These are phyloP conservation scores for Trypanosoma rangeli DNA, from an alignment of 208 protist genomes.

Conservation along the genomic window DNA sequence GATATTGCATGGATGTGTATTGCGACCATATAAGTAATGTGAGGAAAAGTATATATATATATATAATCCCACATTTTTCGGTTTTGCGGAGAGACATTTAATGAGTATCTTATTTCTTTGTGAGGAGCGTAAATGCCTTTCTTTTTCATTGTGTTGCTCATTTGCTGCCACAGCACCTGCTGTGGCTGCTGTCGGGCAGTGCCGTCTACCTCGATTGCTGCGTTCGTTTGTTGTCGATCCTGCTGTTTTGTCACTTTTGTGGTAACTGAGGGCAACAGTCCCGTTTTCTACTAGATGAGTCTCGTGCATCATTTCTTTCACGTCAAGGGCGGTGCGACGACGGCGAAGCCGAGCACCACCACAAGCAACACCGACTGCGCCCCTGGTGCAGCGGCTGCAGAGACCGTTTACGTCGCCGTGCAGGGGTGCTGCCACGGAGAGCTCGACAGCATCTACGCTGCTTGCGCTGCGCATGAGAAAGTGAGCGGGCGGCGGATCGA, in stretches of 20 bases:
- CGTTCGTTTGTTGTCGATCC: neutral
- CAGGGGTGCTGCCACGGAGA: constrained; percentile 98
- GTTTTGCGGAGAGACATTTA: too few species aligned
- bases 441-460: constrained; percentile 95
- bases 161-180: neutral
- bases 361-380: constrained; percentile 5
- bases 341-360: neutral
- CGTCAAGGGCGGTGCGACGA: constrained; percentile 26
- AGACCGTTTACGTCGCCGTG: constrained; percentile 88
- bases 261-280: neutral
- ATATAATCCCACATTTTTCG: too few species aligned
- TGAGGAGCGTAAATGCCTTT: too few species aligned
- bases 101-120: too few species aligned
- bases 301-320: constrained; percentile 47
- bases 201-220: too few species aligned
- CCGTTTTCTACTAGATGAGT: constrained; percentile 11
- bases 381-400: neutral
- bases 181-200: neutral
- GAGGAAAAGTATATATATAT: too few species aligned
- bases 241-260: neutral
- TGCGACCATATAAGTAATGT: too few species aligned
- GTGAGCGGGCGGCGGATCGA: constrained; percentile 90
- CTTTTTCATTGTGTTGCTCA: too few species aligned
- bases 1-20: too few species aligned
- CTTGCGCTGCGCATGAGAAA: constrained; percentile 76